Evolutionary conservation across 495 filamentous ascomycete species (phyloP).

Genomic region (Saxispiralis lemnorum): DNA sequence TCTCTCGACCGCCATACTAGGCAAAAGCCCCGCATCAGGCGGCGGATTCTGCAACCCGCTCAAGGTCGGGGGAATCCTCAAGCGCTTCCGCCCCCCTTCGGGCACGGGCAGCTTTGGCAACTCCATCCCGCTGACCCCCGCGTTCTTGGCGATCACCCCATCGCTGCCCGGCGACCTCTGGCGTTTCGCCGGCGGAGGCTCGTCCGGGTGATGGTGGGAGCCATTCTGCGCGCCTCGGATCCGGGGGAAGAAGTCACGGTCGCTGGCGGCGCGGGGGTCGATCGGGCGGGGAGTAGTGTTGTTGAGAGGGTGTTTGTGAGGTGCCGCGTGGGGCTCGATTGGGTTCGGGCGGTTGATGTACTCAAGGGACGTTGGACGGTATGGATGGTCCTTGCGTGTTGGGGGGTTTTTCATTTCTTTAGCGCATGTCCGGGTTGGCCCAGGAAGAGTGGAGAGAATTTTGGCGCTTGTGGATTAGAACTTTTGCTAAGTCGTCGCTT

Average conservation of each 20-base stretch:
- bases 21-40: constrained; percentile 22
- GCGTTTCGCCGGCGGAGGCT: constrained; percentile 7
- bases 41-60: constrained; percentile 25
- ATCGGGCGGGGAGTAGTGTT: neutral
- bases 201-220: neutral
- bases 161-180: neutral
- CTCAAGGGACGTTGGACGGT: constrained; percentile 12
- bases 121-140: neutral
- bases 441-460: no score
- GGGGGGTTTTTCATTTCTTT: no score
- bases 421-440: no score
- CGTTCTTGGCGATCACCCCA: no score
- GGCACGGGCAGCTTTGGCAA: constrained; percentile 9
- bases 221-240: neutral
- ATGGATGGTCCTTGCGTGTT: neutral
- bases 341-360: constrained; percentile 13
- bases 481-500: no score
- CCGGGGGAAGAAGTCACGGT: neutral
- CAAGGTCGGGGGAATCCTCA: constrained; percentile 21
- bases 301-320: constrained; percentile 12
- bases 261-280: neutral
- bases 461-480: no score
- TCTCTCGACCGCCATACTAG: constrained; percentile 19
- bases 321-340: constrained; percentile 11
- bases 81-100: constrained; percentile 8